Evolutionary conservation across 2,329 filamentous ascomycete genomes (phyloP).

Genomic region (Colletotrichum sp.): DNA sequence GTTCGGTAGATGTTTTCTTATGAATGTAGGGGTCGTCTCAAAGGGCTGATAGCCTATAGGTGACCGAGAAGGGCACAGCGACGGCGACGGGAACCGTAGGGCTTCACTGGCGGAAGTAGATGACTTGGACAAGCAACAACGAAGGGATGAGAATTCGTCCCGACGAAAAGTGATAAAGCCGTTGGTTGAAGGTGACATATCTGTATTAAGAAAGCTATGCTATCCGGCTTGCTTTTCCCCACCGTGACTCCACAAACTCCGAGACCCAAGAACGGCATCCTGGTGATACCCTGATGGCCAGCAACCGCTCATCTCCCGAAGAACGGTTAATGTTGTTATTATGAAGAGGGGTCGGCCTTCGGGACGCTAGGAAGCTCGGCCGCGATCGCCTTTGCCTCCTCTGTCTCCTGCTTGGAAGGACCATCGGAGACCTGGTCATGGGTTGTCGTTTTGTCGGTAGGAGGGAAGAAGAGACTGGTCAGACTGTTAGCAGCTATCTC

Average conservation of each 20-base stretch:
- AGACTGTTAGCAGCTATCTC: background rate
- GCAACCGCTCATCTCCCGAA: background rate
- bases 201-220: background rate
- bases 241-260: background rate
- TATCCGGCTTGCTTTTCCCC: background rate
- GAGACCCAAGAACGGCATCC: background rate
- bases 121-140: too few species aligned
- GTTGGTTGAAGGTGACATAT: background rate
- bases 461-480: constrained; percentile 17
- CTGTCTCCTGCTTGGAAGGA: constrained; percentile 26
- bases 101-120: too few species aligned
- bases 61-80: too few species aligned
- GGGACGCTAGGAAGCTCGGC: constrained; percentile 40
- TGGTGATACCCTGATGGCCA: background rate
- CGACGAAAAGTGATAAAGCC: too few species aligned
- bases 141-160: background rate
- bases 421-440: constrained; percentile 21
- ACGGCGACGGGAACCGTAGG: too few species aligned
- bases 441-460: constrained; percentile 12
- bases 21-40: too few species aligned
- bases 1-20: too few species aligned
- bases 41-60: too few species aligned
- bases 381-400: constrained; percentile 29
- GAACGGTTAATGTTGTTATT: background rate
- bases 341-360: constrained; percentile 31